Conservation (phyloP, 352 stramenopile genomes). For the Achlya hypogyna region DNA sequence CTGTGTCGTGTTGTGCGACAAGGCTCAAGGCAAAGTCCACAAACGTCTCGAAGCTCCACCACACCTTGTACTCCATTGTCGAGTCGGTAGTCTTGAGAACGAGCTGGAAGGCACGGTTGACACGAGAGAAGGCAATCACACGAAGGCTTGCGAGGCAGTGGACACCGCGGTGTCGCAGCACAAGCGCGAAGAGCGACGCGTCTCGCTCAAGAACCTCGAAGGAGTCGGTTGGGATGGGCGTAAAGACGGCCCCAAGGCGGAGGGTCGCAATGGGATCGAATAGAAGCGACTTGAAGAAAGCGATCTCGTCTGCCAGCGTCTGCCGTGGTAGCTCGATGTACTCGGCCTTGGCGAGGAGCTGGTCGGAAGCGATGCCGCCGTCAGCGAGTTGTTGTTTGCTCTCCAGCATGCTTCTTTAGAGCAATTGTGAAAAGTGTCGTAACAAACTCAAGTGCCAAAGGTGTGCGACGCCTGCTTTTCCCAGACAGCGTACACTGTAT, state of each 20-base stretch:
- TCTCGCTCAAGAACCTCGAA: not conserved
- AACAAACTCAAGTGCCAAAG: too few relatives aligned
- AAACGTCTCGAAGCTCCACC: not conserved
- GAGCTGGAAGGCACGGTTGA: not conserved
- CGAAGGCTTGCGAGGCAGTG: not conserved
- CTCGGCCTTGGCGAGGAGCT: not conserved
- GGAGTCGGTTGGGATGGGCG: not conserved
- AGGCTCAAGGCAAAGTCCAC: not conserved
- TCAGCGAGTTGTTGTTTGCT: too few relatives aligned
- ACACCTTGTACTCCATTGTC: not conserved
- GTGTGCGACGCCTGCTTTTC: too few relatives aligned
- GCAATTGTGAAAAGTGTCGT: too few relatives aligned
- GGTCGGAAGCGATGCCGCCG: too few relatives aligned
- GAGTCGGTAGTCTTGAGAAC: not conserved
- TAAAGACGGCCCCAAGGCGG: not conserved
- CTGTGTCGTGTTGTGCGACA: not conserved
- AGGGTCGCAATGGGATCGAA: not conserved
- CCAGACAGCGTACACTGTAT: too few relatives aligned
- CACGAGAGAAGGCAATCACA: not conserved
- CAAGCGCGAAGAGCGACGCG: not conserved
- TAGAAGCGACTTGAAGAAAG: not conserved
- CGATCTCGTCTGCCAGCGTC: not conserved
- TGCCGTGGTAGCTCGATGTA: not conserved
- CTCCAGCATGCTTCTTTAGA: too few relatives aligned
- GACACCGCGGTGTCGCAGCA: not conserved